A percentile compares a stretch with the other conserved stretches of the same genome.
These are phyloP conservation scores for Aspergillus hortae DNA, from an alignment of 2,329 filamentous ascomycete species.

Conservation along the genomic window DNA sequence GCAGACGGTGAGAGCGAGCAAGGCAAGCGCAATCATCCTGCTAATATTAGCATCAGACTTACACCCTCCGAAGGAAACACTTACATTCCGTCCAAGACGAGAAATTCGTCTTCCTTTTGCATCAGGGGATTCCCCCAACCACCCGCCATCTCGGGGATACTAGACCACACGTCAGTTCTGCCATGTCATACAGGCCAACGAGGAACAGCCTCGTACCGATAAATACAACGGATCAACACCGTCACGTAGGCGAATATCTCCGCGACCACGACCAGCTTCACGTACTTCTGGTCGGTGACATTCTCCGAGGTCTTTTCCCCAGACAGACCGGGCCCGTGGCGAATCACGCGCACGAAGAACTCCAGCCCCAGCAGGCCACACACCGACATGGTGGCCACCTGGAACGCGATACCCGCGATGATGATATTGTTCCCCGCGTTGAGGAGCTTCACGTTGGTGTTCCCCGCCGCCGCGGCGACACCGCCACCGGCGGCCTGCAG, in stretches of 20 bases:
- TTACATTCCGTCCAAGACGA: conserved; percentile 48
- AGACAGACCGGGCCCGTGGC: conserved; percentile 21
- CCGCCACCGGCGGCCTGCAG: conserved; percentile 58
- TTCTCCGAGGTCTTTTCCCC: conserved; percentile 22
- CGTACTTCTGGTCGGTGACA: conserved; percentile 10
- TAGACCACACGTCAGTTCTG: conserved; percentile 13
- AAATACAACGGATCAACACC: conserved; percentile 43
- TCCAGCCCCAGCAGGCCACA: conserved; percentile 39
- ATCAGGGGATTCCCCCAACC: conserved; percentile 48
- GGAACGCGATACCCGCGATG: conserved; percentile 56
- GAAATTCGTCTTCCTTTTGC: conserved; percentile 46
- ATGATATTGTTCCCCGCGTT: conserved; percentile 54
- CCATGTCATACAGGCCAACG: not conserved
- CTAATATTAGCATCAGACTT: conserved; percentile 5
- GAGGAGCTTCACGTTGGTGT: conserved; percentile 32
- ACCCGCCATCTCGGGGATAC: conserved; percentile 49
- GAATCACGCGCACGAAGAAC: conserved; percentile 42
- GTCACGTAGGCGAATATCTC: conserved; percentile 37
- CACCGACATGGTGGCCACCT: conserved; percentile 49
- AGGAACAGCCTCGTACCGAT: conserved; percentile 31
- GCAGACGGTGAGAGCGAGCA: conserved; percentile 39
- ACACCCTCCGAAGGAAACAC: conserved; percentile 14
- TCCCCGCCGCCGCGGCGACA: conserved; percentile 51
- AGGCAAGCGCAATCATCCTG: conserved; percentile 46
- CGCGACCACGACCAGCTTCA: conserved; percentile 25